Conservation (phyloP, 2,329 filamentous ascomycete genomes). For the Cercospora zeina region DNA sequence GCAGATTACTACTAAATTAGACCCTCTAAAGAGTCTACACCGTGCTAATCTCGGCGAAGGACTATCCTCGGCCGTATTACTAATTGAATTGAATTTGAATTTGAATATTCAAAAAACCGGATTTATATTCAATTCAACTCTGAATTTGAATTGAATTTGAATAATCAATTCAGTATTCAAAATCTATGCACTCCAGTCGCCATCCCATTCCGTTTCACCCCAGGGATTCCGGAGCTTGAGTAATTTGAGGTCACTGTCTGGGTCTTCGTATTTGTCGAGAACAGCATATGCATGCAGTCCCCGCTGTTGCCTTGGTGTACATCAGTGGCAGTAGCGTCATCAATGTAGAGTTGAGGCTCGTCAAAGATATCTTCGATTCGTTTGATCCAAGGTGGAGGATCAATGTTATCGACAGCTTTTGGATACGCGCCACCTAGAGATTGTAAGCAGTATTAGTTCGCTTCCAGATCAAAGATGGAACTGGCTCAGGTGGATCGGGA, state of each 20-base stretch:
- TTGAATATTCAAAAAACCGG: too few species aligned
- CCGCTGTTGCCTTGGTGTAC: constrained; percentile 76
- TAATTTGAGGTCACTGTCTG: constrained; percentile 47
- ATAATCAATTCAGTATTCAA: too few species aligned
- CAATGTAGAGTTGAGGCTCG: constrained; percentile 62
- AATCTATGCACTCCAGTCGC: constrained; percentile 78
- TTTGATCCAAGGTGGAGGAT: constrained; percentile 38
- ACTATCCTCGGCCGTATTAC: too few species aligned
- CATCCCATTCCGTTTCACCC: constrained; percentile 79
- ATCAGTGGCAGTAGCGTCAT: constrained; percentile 73
- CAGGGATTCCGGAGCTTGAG: constrained; percentile 68
- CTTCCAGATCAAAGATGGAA: constrained; percentile 79
- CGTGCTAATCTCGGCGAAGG: too few species aligned
- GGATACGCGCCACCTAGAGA: constrained; percentile 29
- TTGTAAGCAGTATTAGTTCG: constrained; percentile 52
- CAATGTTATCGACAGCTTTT: constrained; percentile 29
- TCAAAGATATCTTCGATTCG: constrained; percentile 41
- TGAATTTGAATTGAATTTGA: too few species aligned
- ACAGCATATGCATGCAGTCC: constrained; percentile 72
- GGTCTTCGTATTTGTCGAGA: constrained; percentile 49
- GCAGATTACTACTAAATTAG: too few species aligned
- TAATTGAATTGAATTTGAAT: too few species aligned
- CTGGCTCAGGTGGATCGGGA: constrained; percentile 29
- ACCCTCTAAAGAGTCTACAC: too few species aligned
- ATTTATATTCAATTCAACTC: too few species aligned